Evolutionary conservation across 352 stramenopile genomes (phyloP).

Genomic region (Aphanomyces cochlioides): DNA sequence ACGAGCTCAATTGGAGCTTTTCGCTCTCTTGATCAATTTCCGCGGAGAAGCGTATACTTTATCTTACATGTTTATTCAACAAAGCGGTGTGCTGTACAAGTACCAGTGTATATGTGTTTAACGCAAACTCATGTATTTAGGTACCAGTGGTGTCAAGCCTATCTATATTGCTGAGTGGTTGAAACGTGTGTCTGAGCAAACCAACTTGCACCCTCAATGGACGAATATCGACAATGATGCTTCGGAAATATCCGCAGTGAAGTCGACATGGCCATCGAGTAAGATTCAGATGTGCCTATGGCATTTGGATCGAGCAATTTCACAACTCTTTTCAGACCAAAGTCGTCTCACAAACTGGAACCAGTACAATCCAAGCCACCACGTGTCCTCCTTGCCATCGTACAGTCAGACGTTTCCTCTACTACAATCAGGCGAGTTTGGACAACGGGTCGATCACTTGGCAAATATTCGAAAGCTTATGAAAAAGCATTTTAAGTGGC

Average conservation of each 20-base stretch:
- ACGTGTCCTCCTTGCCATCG: neutral
- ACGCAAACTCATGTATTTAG: too few relatives aligned
- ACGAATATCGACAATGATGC: neutral
- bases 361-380: neutral
- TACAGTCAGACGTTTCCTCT: neutral
- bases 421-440: neutral
- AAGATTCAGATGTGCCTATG: neutral
- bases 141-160: neutral
- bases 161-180: neutral
- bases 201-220: neutral
- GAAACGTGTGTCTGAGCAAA: neutral
- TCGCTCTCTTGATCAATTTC: slow-evolving; percentile 2
- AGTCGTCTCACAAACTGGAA: neutral
- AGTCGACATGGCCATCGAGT: neutral
- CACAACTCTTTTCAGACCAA: neutral
- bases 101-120: too few relatives aligned
- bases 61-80: slow-evolving; percentile 7
- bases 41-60: neutral
- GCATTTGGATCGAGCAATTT: neutral
- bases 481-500: slow-evolving; percentile 5
- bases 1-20: neutral
- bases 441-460: neutral
- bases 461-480: neutral
- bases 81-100: neutral
- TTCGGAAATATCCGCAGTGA: neutral